Percentiles rank a stretch among this genome's conserved stretches.
Conservation (phyloP, 768 basidiomycete species). For the Fomitopsis pulvina region DNA sequence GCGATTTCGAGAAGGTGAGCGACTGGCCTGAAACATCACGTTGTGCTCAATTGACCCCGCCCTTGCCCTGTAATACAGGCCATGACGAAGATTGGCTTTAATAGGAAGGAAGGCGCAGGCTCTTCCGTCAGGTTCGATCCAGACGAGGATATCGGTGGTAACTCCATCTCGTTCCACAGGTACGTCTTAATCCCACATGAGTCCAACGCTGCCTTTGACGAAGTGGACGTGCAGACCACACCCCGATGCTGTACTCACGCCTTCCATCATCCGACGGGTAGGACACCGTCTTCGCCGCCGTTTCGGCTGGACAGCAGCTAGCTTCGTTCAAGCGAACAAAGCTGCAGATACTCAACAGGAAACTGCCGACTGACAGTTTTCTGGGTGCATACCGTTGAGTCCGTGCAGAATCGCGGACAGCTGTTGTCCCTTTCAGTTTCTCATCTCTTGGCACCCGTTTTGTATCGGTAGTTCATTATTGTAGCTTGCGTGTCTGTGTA, state of each 20-base stretch:
- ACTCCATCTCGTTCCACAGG: neutral
- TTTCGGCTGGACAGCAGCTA: neutral
- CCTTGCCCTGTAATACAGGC: too few species aligned
- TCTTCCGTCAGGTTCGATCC: neutral
- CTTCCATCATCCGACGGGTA: neutral
- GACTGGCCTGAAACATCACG: too few species aligned
- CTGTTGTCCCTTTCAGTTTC: neutral
- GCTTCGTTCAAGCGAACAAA: neutral
- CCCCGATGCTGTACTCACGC: neutral
- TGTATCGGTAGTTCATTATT: neutral
- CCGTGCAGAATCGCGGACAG: neutral
- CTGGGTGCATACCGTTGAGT: neutral
- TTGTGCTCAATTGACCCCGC: too few species aligned
- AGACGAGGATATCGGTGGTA: neutral
- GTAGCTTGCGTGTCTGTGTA: neutral
- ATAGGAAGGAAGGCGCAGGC: neutral
- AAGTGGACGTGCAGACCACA: neutral
- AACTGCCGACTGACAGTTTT: neutral
- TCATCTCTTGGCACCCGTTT: neutral
- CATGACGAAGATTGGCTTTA: neutral
- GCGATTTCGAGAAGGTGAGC: neutral
- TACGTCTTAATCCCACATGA: neutral
- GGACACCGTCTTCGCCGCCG: neutral
- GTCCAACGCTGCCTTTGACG: too few species aligned
- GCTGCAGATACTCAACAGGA: neutral